Evolutionary conservation across 495 filamentous ascomycete genomes (phyloP), one percentile per base, ranked within the genome.

Genomic region (Xylaria venustula): DNA sequence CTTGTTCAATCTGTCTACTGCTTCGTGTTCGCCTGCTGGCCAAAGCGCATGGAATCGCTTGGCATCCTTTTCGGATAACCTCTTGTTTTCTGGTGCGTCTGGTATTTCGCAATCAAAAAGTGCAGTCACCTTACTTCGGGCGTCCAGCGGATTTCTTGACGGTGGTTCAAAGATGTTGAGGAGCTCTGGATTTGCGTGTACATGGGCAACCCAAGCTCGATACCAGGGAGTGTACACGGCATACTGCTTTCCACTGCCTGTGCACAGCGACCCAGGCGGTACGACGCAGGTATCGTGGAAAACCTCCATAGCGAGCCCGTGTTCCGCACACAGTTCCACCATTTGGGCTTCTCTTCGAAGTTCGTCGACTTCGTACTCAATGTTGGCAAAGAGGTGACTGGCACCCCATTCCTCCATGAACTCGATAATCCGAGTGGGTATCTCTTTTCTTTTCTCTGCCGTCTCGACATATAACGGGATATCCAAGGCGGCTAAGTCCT

Each of bases 171-270:
- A 83, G 0, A 83, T 64, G 37, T 85, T 77, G 0, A 97, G 75
- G 2, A 88, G 73, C 9, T 88, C 81, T 0, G 82, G 83, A 64
- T 94, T 85, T 14, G 80, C 73, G 48, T 93, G 85, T 11, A 95
- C 60, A 61, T 91, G 85, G 6, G 81, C 77, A 20, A 91, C 66
- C 92, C 92, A 97, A 0, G 88, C 67, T 15, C 86, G 75, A 67
- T 82, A 93, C 91, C 91, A 97, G 0, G 92, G 92, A 2, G 75
- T 86, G 62, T 93, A 96, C 1, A 96, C 89, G 0, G 89, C 82
- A 68, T 95, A 97, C 71, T 93, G 91, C 20, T 83, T 88, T 8
- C 91, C 89, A 6, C 75, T 77, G 8, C 87, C 83, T 8, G 79
- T 88, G 7, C 65, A 66, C 20, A 97, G 68, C 48, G 76, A 71